Evolutionary conservation across 768 basidiomycete genomes (phyloP).

Genomic region (Hericium erinaceus): DNA sequence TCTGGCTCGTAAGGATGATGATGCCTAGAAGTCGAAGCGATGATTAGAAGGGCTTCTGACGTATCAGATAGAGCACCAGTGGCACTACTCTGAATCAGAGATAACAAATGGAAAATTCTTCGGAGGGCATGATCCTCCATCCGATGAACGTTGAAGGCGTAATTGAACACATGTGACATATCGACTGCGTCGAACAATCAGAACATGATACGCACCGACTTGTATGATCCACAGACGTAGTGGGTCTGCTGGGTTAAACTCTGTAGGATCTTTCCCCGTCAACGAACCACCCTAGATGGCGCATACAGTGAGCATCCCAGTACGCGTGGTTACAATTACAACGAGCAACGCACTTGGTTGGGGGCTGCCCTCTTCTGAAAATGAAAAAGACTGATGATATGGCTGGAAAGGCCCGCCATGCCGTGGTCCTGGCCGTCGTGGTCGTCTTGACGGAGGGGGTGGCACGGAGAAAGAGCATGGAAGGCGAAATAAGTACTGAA

Average conservation of each 20-base stretch:
- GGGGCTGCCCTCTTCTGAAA: slow-evolving; percentile 6
- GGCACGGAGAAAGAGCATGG: not conserved
- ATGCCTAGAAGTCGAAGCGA: slow-evolving; percentile 38
- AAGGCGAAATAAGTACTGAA: not conserved
- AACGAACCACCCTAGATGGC: slow-evolving; percentile 58
- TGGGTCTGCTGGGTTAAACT: slow-evolving; percentile 58
- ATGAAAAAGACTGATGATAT: not conserved
- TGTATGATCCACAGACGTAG: slow-evolving; percentile 72
- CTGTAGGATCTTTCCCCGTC: slow-evolving; percentile 63
- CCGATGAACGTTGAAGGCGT: too few species aligned
- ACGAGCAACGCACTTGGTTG: slow-evolving; percentile 8
- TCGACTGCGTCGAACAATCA: too few species aligned
- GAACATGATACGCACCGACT: slow-evolving; percentile 41
- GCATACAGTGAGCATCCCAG: not conserved
- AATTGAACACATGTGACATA: too few species aligned
- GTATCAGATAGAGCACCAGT: not conserved
- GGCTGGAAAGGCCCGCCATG: slow-evolving; percentile 8
- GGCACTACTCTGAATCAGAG: not conserved
- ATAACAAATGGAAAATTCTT: not conserved
- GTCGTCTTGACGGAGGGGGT: not conserved
- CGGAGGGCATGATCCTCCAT: too few species aligned
- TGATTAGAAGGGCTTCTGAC: not conserved
- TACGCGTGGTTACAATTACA: not conserved
- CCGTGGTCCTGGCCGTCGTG: not conserved
- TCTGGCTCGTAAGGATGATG: slow-evolving; percentile 72